phyloP scores from a whole-genome alignment of 2,329 filamentous ascomycete genomes.

The Hypoxylon sp. region DNA sequence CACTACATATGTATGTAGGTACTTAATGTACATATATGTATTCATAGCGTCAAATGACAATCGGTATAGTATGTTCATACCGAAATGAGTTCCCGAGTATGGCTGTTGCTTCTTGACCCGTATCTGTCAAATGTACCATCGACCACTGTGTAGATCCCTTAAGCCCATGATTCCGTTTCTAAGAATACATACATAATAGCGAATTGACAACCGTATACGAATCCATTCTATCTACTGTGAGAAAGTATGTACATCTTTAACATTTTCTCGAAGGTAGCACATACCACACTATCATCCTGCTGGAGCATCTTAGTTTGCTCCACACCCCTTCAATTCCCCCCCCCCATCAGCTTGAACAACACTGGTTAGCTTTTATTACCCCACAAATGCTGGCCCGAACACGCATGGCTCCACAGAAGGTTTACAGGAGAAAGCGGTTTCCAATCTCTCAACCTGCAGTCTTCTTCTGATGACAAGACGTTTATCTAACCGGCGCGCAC shows the following conservation, averaged over 20 bases:
- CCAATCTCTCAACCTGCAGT: conserved; percentile 39
- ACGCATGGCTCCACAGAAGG: conserved; percentile 38
- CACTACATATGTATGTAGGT: conserved; percentile 8
- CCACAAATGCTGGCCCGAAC: conserved; percentile 45
- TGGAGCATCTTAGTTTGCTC: conserved; percentile 14
- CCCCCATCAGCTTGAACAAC: conserved; percentile 38
- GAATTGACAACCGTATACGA: conserved; percentile 15
- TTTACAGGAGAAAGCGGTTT: conserved; percentile 37
- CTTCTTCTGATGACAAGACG: conserved; percentile 37
- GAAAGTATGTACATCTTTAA: conserved; percentile 17
- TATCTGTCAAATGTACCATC: conserved; percentile 9
- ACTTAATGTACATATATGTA: not conserved
- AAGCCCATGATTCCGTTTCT: conserved; percentile 6
- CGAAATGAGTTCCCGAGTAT: conserved; percentile 13
- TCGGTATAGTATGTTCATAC: conserved; percentile 29
- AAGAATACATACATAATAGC: conserved; percentile 1
- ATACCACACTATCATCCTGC: conserved; percentile 23
- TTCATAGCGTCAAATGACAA: conserved; percentile 29
- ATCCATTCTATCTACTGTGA: conserved; percentile 10
- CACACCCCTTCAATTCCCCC: conserved; percentile 19
- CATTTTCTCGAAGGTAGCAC: conserved; percentile 12
- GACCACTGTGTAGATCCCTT: conserved; percentile 4
- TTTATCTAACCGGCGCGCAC: conserved; percentile 47
- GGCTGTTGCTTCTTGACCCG: conserved; percentile 10
- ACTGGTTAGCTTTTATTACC: conserved; percentile 45